Base-by-base conservation (phyloP, 2,329 filamentous ascomycete genomes). In the Zymoseptoria pseudotritici region DNA sequence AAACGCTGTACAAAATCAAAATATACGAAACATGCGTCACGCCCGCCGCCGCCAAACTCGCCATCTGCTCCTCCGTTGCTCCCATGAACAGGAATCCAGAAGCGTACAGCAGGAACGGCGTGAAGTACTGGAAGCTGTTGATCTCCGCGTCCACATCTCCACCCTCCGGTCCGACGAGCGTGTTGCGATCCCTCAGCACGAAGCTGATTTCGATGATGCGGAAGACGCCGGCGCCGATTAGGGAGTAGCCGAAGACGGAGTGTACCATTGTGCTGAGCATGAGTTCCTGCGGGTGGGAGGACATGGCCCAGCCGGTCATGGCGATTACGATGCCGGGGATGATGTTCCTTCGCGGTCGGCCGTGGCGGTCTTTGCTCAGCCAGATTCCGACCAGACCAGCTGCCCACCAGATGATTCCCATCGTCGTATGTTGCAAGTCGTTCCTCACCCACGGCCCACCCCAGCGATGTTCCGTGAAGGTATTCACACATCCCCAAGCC, bases 401-500 rank as follows among this genome's bases (percentile, higher is more conserved):
- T 69, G 86, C 89, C 93, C 93, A 99, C 94, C 94, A 99, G 56
- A 99, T 86, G 63, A 99, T 85, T n/a, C 94, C 94, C 93, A 99
- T 97, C n/a, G 89, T 90, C 0, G 94, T 99, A 75, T 99, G 94
- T 74, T 99, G 93, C 77, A 96, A 85, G 74, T 99, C 94, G 71
- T 97, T 97, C 75, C 84, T 86, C 56, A 89, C 91, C 94, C 94
- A 99, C 0, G 84, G 82, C 0, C 81, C 81, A 58, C 94, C 94
- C 94, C 94, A 99, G 56, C 89, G 85, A 73, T 99, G 94, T 75
- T 97, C 94, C 19, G 94, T 99, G 68, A 99, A 97, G 8, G 94
- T 97, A 75, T 97, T 99, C 76, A 99, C 87, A 72, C 91, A 95
- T 36, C 93, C 94, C 94, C 94, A 99, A 0, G 88, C 86, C 1